Base-by-base conservation (phyloP, 345 rosid species). In the Eucalyptus dawsonii region DNA sequence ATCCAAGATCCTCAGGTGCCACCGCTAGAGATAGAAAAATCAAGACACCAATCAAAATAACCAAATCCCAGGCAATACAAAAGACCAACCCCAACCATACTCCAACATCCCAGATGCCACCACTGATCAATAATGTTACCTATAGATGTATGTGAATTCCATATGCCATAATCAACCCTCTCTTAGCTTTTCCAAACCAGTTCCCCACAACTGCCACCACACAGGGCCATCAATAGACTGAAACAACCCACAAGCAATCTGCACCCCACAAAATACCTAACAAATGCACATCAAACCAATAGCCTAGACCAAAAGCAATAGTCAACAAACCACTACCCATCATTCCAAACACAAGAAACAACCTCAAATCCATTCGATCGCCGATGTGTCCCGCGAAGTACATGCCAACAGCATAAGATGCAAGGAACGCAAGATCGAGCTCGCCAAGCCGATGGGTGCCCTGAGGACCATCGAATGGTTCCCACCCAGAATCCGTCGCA, bases 61-160 rank as follows among this genome's bases (percentile, higher is more conserved):
- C 93, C 90, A 97, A 81, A 92, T 16, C 34, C 98, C 99, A 10
- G 99, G 98, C 91, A 96, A 89, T 60, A 93, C 90, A 91, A 98
- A 98, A 11, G 99, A 96, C 99, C 99, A 98, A 22, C 99, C 99
- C 99, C 99, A 98, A 16, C 99, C 99, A 51, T 90, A 94, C 89
- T 95, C 98, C 91, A 98, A 92, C 53, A 94, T 95, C 6, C 94
- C 94, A 11, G 99, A 95, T 31, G 99, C 98, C 47, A 94, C 65
- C 86, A 97, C 95, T 5, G 99, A 97, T 3, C 98, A 54, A 97
- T 86, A 76, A 97, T 95, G 76, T 97, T 97, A 25, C 99, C 99
- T 13, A 97, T 91, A 3, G 98, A 97, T 11, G 99, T 97, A 89
- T 97, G 96, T 2, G 99, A 97, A 88, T 91, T 95, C 99, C 99